A percentile compares a stretch with the other conserved stretches of the same genome.
These are phyloP conservation scores for Naumovozyma castellii DNA, from an alignment of 805 yeast species.

Conservation along the genomic window DNA sequence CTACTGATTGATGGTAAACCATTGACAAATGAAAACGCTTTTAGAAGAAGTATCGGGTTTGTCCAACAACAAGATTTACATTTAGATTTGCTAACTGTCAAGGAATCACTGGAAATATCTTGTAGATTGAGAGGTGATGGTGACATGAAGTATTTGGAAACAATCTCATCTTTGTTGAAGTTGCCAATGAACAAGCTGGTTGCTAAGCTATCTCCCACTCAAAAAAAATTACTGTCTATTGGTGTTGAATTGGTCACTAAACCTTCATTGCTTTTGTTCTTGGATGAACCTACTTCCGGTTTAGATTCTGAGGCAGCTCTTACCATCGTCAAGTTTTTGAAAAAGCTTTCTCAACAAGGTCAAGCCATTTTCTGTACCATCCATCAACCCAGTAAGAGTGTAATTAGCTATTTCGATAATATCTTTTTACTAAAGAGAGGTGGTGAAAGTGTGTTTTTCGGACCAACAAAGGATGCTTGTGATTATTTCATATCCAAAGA, in stretches of 20 bases:
- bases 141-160: slow-evolving; percentile 22
- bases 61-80: slow-evolving; percentile 56
- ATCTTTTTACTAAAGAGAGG: slow-evolving; percentile 55
- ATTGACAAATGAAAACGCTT: slow-evolving; percentile 34
- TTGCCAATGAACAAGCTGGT: slow-evolving; percentile 37
- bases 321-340: slow-evolving; percentile 45
- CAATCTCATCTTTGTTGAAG: slow-evolving; percentile 36
- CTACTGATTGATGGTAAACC: slow-evolving; percentile 47
- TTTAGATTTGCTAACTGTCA: slow-evolving; percentile 40
- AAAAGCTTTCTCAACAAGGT: slow-evolving; percentile 41
- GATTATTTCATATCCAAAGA: slow-evolving; percentile 46
- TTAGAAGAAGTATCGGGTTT: slow-evolving; percentile 47
- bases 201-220: slow-evolving; percentile 45
- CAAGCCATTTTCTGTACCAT: slow-evolving; percentile 55
- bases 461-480: slow-evolving; percentile 57
- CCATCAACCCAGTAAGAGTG: slow-evolving; percentile 57
- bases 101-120: slow-evolving; percentile 45
- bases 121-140: slow-evolving; percentile 40
- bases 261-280: slow-evolving; percentile 43
- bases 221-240: slow-evolving; percentile 44
- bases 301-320: slow-evolving; percentile 51
- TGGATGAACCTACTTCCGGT: slow-evolving; percentile 57
- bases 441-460: slow-evolving; percentile 64
- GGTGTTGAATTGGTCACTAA: slow-evolving; percentile 49
- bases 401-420: slow-evolving; percentile 52